Percentiles rank a stretch among this genome's conserved stretches.
These are phyloP conservation scores for Simplicillium sp. DNA, from an alignment of 2,329 filamentous ascomycete species.

Conservation along the genomic window DNA sequence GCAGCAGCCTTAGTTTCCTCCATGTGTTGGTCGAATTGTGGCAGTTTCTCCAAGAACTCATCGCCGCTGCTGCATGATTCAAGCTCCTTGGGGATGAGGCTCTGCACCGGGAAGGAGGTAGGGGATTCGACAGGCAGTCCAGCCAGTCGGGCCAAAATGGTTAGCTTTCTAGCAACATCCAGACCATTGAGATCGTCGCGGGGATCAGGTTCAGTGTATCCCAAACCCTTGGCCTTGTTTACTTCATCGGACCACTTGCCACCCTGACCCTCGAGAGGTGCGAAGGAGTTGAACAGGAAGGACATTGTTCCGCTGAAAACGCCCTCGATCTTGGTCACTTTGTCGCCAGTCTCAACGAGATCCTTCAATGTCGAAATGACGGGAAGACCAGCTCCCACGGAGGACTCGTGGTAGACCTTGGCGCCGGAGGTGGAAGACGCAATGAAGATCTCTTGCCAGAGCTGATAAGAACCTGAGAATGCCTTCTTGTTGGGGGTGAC, in stretches of 20 bases:
- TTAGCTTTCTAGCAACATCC: constrained; percentile 91
- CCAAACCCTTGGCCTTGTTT: constrained; percentile 80
- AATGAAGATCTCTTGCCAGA: constrained; percentile 83
- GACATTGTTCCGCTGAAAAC: constrained; percentile 98
- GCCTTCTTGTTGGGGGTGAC: constrained; percentile 99
- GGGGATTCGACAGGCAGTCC: constrained; percentile 76
- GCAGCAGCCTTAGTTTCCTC: constrained; percentile 79
- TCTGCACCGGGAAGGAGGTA: constrained; percentile 87
- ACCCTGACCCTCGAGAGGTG: constrained; percentile 63
- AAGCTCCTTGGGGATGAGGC: constrained; percentile 80
- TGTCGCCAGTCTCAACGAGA: constrained; percentile 86
- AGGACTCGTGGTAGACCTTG: constrained; percentile 90
- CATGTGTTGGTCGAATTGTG: constrained; percentile 83
- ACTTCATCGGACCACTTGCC: constrained; percentile 90
- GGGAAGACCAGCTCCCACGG: constrained; percentile 85
- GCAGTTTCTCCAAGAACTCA: constrained; percentile 75
- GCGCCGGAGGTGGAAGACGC: constrained; percentile 62
- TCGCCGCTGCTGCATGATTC: constrained; percentile 68
- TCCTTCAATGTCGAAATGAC: constrained; percentile 91
- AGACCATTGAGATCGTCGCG: constrained; percentile 80
- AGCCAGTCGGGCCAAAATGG: constrained; percentile 80
- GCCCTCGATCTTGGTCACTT: constrained; percentile 86
- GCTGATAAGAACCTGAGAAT: constrained; percentile 69
- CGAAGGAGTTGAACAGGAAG: constrained; percentile 96
- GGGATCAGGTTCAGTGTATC: constrained; percentile 86